Conservation (phyloP, 331 rosid species). For the Malus hybrid region DNA sequence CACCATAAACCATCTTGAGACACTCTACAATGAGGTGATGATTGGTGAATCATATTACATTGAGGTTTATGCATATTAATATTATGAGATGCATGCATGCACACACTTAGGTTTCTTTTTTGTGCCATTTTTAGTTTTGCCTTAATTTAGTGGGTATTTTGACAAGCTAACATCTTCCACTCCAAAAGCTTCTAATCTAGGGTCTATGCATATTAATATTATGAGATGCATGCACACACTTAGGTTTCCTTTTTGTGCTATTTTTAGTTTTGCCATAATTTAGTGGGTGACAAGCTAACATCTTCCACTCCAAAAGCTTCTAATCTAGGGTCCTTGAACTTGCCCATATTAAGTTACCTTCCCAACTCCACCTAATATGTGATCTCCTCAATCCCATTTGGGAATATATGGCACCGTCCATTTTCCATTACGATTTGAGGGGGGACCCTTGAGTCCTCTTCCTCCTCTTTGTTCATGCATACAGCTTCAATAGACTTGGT, state of each 20-base stretch:
- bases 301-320: slow-evolving; percentile 2
- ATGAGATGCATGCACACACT: background rate
- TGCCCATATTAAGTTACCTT: slow-evolving; percentile 35
- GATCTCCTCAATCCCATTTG: slow-evolving; percentile 37
- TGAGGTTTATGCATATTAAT: too few relatives aligned
- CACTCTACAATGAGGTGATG: too few relatives aligned
- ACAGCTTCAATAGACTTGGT: slow-evolving; percentile 34
- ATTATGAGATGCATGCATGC: background rate
- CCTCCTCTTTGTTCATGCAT: slow-evolving; percentile 57
- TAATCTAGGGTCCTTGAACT: slow-evolving; percentile 51
- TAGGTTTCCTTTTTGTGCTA: background rate
- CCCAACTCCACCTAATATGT: slow-evolving; percentile 36
- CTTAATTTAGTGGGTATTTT: background rate
- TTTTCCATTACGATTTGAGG: background rate
- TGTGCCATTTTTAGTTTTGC: background rate
- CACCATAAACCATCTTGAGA: too few relatives aligned
- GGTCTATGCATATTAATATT: slow-evolving; percentile 1
- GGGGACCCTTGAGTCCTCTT: slow-evolving; percentile 37
- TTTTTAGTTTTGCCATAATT: background rate
- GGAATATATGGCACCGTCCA: slow-evolving; percentile 17
- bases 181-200: slow-evolving; percentile 5
- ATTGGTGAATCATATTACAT: too few relatives aligned
- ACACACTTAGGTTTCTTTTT: background rate
- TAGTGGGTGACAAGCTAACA: background rate
- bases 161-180: background rate